Evolutionary conservation across 2,329 filamentous ascomycete genomes (phyloP).

Genomic region (Aspergillus fructus): DNA sequence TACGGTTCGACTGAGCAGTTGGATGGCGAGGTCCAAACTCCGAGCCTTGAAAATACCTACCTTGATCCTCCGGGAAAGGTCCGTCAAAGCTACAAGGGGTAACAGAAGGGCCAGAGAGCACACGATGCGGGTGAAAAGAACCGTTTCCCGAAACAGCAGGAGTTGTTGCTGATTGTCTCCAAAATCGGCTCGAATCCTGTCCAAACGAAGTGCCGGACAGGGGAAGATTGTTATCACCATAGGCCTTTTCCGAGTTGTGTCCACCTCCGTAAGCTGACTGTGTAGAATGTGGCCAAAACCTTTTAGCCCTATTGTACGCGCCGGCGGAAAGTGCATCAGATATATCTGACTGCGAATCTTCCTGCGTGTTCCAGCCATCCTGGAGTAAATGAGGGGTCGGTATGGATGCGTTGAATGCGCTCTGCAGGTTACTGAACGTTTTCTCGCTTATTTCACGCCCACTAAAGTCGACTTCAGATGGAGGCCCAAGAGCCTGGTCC

Average conservation of each 20-base stretch:
- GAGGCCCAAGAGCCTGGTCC: constrained; percentile 56
- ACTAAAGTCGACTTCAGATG: constrained; percentile 53
- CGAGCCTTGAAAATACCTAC: constrained; percentile 26
- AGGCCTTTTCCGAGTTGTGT: constrained; percentile 28
- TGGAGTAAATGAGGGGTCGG: constrained; percentile 42
- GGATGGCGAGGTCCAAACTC: constrained; percentile 28
- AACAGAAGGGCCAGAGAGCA: constrained; percentile 35
- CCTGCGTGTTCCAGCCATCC: constrained; percentile 44
- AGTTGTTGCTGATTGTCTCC: constrained; percentile 26
- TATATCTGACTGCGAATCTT: constrained; percentile 47
- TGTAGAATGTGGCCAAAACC: constrained; percentile 29
- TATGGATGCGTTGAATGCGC: constrained; percentile 53
- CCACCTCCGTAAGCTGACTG: constrained; percentile 30
- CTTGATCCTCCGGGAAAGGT: constrained; percentile 32
- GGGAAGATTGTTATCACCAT: constrained; percentile 23
- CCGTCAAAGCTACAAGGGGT: constrained; percentile 28
- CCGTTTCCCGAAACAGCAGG: constrained; percentile 20
- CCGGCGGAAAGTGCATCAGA: constrained; percentile 44
- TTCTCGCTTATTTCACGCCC: constrained; percentile 51
- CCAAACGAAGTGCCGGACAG: constrained; percentile 20
- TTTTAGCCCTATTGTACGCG: constrained; percentile 41
- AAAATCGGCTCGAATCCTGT: constrained; percentile 32
- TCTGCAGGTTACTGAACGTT: constrained; percentile 51
- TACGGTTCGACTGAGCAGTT: constrained; percentile 32
- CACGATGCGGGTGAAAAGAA: constrained; percentile 31